A percentile compares a stretch with the other conserved stretches of the same genome.
Evolutionary conservation across 2,329 filamentous ascomycete genomes (phyloP).

Genomic region (Hypoxylon sp.): DNA sequence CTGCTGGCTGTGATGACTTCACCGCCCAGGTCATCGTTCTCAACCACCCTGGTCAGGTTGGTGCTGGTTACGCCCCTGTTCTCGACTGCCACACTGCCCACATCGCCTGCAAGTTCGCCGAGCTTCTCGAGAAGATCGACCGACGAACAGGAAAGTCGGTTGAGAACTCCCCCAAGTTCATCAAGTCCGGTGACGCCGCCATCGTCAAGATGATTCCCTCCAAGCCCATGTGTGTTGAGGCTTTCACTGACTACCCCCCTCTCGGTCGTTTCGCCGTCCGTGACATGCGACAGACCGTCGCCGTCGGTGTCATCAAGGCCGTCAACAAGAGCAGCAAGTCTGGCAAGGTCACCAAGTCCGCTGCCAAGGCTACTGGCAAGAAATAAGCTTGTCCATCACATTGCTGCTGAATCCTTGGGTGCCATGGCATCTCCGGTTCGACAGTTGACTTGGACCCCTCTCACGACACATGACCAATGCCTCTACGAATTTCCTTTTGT

Average conservation of each 20-base stretch:
- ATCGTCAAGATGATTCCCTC: conserved; percentile 99
- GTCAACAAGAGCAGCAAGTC: conserved; percentile 70
- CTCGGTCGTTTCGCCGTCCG: conserved; percentile 99
- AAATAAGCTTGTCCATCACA: conserved; percentile 64
- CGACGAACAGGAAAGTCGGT: conserved; percentile 99
- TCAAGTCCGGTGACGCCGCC: conserved; percentile 99
- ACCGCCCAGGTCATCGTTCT: conserved; percentile 99
- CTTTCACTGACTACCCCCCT: conserved; percentile 99
- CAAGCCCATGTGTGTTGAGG: conserved; percentile 99
- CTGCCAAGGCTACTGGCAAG: conserved; percentile 78
- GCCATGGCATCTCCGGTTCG: conserved; percentile 18
- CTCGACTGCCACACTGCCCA: conserved; percentile 99
- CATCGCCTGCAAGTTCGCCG: conserved; percentile 99
- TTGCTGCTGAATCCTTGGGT: conserved; percentile 11
- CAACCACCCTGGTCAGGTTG: conserved; percentile 99
- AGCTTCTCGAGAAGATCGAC: conserved; percentile 99
- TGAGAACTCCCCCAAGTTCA: conserved; percentile 95
- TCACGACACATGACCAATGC: conserved; percentile 42
- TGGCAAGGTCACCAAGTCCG: conserved; percentile 76
- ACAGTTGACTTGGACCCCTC: conserved; percentile 24
- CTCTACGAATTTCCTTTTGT: conserved; percentile 48
- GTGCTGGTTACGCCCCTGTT: conserved; percentile 98
- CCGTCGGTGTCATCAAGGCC: conserved; percentile 94
- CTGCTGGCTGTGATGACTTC: conserved; percentile 88
- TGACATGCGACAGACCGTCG: conserved; percentile 94